These are phyloP conservation scores for Castanea mollissima DNA, from an alignment of 306 rosid genomes.

Conservation along the genomic window DNA sequence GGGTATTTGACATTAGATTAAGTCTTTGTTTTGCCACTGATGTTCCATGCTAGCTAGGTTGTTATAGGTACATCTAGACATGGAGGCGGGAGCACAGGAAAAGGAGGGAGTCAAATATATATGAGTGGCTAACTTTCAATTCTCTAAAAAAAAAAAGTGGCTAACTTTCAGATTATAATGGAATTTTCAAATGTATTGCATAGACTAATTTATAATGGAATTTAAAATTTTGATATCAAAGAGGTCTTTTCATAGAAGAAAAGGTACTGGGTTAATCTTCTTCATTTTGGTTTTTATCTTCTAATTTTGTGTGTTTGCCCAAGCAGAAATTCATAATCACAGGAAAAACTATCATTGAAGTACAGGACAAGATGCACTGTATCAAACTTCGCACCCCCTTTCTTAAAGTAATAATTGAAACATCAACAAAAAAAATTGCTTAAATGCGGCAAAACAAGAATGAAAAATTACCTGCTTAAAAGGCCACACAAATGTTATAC, in stretches of 20 bases:
- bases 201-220: neutral
- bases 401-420: neutral
- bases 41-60: neutral
- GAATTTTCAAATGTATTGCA: neutral
- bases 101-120: neutral
- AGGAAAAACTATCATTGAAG: neutral
- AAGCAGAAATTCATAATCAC: neutral
- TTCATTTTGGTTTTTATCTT: neutral
- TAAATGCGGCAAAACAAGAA: neutral
- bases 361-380: neutral
- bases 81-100: neutral
- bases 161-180: neutral
- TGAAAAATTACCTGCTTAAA: constrained; percentile 21
- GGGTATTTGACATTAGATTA: neutral
- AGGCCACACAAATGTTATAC: neutral
- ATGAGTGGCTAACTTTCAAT: neutral
- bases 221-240: neutral
- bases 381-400: neutral
- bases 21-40: neutral
- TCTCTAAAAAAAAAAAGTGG: too few species aligned
- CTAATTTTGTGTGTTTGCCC: neutral
- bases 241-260: neutral
- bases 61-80: neutral
- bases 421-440: neutral
- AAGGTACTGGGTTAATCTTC: neutral